A percentile compares a stretch with the other conserved stretches of the same genome.
Evolutionary conservation across 2,329 filamentous ascomycete species (phyloP).

Genomic region (Ceratocystis cacaofunesta): DNA sequence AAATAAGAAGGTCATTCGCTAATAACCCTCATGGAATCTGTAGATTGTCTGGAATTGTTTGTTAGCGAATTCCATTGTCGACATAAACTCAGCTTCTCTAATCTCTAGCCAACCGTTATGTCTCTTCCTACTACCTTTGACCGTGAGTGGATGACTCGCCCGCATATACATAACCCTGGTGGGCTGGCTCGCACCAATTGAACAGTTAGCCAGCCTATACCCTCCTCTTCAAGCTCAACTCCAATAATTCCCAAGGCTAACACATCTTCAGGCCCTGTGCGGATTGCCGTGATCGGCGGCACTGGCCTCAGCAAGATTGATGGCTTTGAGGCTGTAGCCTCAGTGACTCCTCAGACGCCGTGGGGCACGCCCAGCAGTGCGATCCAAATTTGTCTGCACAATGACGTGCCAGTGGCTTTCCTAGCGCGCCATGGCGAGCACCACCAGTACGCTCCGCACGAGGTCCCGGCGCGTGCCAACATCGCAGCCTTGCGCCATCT

Average conservation of each 20-base stretch:
- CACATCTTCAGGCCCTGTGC: constrained; percentile 44
- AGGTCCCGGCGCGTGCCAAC: constrained; percentile 89
- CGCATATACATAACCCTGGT: not conserved
- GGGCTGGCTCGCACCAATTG: no score
- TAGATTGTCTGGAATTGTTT: not conserved
- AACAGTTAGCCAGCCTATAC: no score
- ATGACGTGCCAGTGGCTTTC: constrained; percentile 72
- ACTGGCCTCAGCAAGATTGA: constrained; percentile 82
- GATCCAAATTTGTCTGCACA: constrained; percentile 80
- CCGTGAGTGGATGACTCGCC: constrained; percentile 28
- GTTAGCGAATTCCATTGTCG: not conserved
- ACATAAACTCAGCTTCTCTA: not conserved
- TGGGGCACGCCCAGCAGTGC: constrained; percentile 68
- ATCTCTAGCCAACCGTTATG: not conserved
- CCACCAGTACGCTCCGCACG: constrained; percentile 84
- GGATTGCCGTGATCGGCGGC: constrained; percentile 82
- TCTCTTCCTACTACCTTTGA: constrained; percentile 44
- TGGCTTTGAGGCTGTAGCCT: constrained; percentile 71
- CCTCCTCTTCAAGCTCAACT: not conserved
- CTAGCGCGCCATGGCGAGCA: constrained; percentile 79
- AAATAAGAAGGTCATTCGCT: not conserved
- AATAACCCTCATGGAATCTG: not conserved
- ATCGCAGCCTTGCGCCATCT: constrained; percentile 90
- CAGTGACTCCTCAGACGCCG: constrained; percentile 62
- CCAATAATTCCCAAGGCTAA: constrained; percentile 8